phyloP scores from a whole-genome alignment of 2,329 filamentous ascomycete genomes.

The Monosporascus sp. region DNA sequence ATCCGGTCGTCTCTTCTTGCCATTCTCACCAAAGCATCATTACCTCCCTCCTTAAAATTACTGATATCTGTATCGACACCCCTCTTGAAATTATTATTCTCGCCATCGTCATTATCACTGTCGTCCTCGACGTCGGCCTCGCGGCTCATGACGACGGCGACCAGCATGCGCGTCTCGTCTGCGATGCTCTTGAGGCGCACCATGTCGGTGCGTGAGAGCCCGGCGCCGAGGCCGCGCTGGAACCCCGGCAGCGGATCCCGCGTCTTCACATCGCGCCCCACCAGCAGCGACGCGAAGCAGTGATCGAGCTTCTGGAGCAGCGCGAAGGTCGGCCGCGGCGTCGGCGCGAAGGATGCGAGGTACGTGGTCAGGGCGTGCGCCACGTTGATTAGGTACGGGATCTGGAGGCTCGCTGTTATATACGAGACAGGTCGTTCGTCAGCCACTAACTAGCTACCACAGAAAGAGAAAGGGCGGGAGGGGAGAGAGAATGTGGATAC shows the following conservation, averaged over 20 bases:
- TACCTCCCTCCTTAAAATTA: too few relatives aligned
- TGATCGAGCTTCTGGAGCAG: slow-evolving; percentile 75
- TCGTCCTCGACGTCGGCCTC: slow-evolving; percentile 40
- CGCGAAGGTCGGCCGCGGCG: slow-evolving; percentile 62
- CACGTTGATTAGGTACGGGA: slow-evolving; percentile 76
- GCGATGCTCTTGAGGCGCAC: slow-evolving; percentile 79
- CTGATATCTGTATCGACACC: too few relatives aligned
- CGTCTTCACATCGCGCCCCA: slow-evolving; percentile 61
- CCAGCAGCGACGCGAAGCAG: slow-evolving; percentile 72
- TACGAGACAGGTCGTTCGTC: neutral
- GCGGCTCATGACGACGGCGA: slow-evolving; percentile 62
- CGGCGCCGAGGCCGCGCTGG: slow-evolving; percentile 52
- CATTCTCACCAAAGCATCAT: too few relatives aligned
- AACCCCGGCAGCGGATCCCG: slow-evolving; percentile 66
- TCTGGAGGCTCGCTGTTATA: slow-evolving; percentile 64
- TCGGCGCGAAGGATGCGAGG: slow-evolving; percentile 65
- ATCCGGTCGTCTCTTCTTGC: neutral
- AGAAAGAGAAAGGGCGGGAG: too few relatives aligned
- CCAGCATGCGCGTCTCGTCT: slow-evolving; percentile 65
- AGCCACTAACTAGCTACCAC: too few relatives aligned
- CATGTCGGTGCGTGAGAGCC: slow-evolving; percentile 77
- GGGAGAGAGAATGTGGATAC: too few relatives aligned
- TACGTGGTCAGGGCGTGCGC: slow-evolving; percentile 69
- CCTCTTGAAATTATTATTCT: slow-evolving; percentile 11
- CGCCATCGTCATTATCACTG: slow-evolving; percentile 38